Evolutionary conservation across 192 early-diverging fungal species (phyloP).

Genomic region (Diversispora epigaea): DNA sequence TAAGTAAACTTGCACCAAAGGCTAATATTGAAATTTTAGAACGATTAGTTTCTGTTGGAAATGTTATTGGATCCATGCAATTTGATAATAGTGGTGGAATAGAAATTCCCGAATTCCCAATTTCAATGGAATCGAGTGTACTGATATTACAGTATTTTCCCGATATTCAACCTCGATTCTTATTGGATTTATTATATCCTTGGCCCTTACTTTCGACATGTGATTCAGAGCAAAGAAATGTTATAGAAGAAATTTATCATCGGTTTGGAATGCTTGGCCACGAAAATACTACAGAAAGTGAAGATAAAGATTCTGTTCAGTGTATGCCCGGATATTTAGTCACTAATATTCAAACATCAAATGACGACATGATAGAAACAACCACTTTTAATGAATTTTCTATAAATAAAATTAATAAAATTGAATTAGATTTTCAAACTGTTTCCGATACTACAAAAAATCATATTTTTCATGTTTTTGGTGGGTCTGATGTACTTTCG

Average conservation of each 20-base stretch:
- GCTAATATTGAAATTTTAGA: constrained; percentile 49
- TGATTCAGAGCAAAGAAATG: constrained; percentile 54
- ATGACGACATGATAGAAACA: constrained; percentile 10
- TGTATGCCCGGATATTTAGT: constrained; percentile 49
- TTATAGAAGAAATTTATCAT: constrained; percentile 62
- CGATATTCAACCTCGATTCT: constrained; percentile 49
- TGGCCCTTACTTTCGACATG: constrained; percentile 59
- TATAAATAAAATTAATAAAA: constrained; percentile 43
- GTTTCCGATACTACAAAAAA: constrained; percentile 3
- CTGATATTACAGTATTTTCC: constrained; percentile 45
- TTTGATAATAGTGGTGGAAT: constrained; percentile 41
- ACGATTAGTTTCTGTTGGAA: constrained; percentile 53
- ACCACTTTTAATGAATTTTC: constrained; percentile 39
- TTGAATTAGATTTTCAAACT: constrained; percentile 35
- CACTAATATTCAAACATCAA: constrained; percentile 35
- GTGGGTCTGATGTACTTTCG: constrained; percentile 47
- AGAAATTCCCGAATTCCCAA: constrained; percentile 63
- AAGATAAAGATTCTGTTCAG: constrained; percentile 37
- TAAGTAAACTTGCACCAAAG: constrained; percentile 45
- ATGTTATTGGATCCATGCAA: constrained; percentile 51
- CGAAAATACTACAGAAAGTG: constrained; percentile 36
- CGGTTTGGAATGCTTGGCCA: constrained; percentile 54
- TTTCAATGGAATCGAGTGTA: constrained; percentile 50
- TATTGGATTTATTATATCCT: constrained; percentile 62
- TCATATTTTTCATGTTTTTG: constrained; percentile 35